Evolutionary conservation across 139 green algal species (phyloP).

Genomic region (Dunaliella primolecta): DNA sequence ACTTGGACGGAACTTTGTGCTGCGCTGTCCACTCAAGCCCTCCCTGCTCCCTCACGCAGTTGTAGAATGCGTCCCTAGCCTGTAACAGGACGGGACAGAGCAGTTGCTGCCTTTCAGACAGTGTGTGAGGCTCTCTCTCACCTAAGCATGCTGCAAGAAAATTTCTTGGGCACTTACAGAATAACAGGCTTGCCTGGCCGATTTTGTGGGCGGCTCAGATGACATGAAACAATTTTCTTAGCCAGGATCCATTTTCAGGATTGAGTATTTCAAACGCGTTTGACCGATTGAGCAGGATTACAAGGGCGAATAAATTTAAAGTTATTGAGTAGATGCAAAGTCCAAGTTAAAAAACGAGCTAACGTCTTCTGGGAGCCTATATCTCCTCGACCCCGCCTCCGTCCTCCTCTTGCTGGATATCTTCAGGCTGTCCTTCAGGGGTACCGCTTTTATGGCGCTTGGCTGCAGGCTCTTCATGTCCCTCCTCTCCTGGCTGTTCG

Average conservation of each 20-base stretch:
- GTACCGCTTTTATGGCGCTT: no score
- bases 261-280: neutral
- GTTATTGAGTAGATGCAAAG: neutral
- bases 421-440: no score
- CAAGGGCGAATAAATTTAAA: neutral
- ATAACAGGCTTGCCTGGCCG: neutral
- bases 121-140: neutral
- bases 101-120: neutral
- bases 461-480: no score
- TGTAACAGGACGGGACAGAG: neutral
- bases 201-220: neutral
- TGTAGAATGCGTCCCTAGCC: neutral
- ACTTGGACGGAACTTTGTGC: constrained; percentile 16
- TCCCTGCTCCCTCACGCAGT: neutral
- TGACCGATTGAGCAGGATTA: neutral
- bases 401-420: no score
- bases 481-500: no score
- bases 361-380: no score
- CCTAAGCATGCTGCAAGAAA: neutral
- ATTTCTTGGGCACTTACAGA: neutral
- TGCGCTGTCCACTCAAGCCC: neutral
- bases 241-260: no score
- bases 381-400: no score
- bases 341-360: neutral
- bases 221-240: neutral